A percentile compares a stretch with the other conserved stretches of the same genome.
These are phyloP conservation scores for Phylloporus sp. DNA, from an alignment of 768 basidiomycete species.

Conservation along the genomic window DNA sequence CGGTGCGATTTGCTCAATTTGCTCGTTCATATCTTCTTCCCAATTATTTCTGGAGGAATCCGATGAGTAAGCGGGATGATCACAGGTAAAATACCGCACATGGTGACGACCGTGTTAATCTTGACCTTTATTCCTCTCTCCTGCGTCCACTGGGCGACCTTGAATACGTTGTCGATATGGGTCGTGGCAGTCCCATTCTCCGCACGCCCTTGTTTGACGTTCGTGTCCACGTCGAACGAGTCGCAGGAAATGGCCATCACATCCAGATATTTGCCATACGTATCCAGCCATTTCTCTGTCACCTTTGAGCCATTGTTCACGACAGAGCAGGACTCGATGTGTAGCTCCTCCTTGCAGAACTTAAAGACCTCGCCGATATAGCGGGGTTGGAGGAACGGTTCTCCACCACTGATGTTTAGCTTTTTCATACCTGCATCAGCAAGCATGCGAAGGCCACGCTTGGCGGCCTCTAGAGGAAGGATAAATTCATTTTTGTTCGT, in stretches of 20 bases:
- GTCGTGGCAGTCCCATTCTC: constrained; percentile 31
- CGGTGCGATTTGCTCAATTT: constrained; percentile 31
- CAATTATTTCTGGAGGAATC: constrained; percentile 29
- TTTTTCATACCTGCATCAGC: constrained; percentile 34
- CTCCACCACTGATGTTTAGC: constrained; percentile 36
- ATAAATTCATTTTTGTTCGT: constrained; percentile 34
- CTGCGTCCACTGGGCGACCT: constrained; percentile 34
- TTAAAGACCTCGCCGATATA: constrained; percentile 39
- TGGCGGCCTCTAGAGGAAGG: constrained; percentile 35
- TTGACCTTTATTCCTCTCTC: constrained; percentile 36
- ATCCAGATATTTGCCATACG: constrained; percentile 37
- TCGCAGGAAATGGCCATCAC: constrained; percentile 43
- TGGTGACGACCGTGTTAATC: constrained; percentile 34
- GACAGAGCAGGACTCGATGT: constrained; percentile 33
- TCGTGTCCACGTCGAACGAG: constrained; percentile 35
- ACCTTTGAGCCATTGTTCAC: constrained; percentile 39
- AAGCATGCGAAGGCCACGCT: constrained; percentile 31
- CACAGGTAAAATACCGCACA: constrained; percentile 8
- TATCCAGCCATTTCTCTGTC: constrained; percentile 38
- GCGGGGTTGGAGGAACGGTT: constrained; percentile 35
- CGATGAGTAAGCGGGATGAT: background rate
- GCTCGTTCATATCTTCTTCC: constrained; percentile 39
- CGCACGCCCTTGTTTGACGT: constrained; percentile 30
- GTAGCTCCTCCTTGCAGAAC: constrained; percentile 35
- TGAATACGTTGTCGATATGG: constrained; percentile 33